Conservation (phyloP, 176 grass and related monocot species). For the Phoenix dactylifera region DNA sequence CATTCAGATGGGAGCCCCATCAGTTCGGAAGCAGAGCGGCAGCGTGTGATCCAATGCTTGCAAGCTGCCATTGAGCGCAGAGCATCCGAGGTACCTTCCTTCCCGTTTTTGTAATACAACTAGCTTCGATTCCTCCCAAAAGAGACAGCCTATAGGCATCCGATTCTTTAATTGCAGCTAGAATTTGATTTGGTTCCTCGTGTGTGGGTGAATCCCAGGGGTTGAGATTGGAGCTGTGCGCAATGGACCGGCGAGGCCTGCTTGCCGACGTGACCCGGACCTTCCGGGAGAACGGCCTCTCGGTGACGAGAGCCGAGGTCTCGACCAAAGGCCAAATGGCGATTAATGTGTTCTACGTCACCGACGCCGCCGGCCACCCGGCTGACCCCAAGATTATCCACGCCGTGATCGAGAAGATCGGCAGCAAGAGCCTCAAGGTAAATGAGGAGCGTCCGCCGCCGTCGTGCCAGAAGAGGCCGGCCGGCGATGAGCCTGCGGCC, state of each 20-base stretch:
- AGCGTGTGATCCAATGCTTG: constrained; percentile 65
- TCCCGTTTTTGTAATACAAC: neutral
- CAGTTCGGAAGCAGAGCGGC: constrained; percentile 68
- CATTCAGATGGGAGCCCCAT: constrained; percentile 62
- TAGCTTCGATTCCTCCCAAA: no score
- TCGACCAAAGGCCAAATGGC: constrained; percentile 59
- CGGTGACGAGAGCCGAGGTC: constrained; percentile 71
- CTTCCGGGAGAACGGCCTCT: constrained; percentile 85
- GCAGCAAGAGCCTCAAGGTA: constrained; percentile 52
- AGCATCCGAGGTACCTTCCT: constrained; percentile 72
- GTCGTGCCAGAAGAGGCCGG: neutral
- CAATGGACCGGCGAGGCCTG: constrained; percentile 52
- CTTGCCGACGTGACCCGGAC: constrained; percentile 81
- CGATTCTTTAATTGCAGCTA: no score
- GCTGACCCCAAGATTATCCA: constrained; percentile 64
- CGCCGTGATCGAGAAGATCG: constrained; percentile 58
- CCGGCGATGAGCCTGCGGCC: neutral
- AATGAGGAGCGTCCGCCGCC: constrained; percentile 22
- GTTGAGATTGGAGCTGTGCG: constrained; percentile 65
- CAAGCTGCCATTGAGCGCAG: constrained; percentile 77
- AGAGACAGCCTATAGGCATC: no score
- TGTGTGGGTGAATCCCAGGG: constrained; percentile 29
- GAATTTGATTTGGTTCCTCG: no score
- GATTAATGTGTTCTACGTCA: constrained; percentile 69
- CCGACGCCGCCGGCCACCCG: constrained; percentile 36